Percentiles rank a stretch among this genome's conserved stretches.
Evolutionary conservation across 2,329 filamentous ascomycete genomes (phyloP).

Genomic region (Colletotrichum simmondsii): DNA sequence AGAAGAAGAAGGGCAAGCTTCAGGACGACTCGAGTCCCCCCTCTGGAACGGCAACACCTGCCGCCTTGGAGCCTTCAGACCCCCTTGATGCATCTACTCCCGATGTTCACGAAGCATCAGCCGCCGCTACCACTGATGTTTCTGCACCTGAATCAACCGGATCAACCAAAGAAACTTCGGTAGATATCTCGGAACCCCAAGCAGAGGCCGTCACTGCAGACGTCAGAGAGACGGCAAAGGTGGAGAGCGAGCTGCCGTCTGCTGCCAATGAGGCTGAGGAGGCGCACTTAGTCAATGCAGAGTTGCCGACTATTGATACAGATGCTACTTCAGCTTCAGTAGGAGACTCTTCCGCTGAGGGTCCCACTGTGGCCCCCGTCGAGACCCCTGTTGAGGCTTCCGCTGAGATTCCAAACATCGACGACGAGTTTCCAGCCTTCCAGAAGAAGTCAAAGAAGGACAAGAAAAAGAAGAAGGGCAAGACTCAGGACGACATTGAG

Average conservation of each 20-base stretch:
- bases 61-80: constrained; percentile 11
- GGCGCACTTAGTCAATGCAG: not conserved
- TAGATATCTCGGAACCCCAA: not conserved
- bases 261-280: not conserved
- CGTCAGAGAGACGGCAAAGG: not conserved
- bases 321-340: not conserved
- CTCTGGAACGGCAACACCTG: constrained; percentile 24
- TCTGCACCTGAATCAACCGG: not conserved
- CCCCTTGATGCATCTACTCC: not conserved
- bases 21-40: not conserved
- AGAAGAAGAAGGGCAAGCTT: constrained; percentile 35
- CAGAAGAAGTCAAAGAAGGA: constrained; percentile 36
- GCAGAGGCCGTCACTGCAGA: not conserved
- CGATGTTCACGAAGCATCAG: not conserved
- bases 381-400: not conserved
- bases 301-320: not conserved
- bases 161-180: not conserved
- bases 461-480: constrained; percentile 33
- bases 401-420: constrained; percentile 22
- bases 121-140: not conserved
- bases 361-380: not conserved
- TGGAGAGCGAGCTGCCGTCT: not conserved
- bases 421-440: constrained; percentile 32
- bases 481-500: constrained; percentile 3
- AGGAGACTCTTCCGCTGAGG: not conserved